phyloP scores from a whole-genome alignment of 257 asterid species.

The Lantana camara region DNA sequence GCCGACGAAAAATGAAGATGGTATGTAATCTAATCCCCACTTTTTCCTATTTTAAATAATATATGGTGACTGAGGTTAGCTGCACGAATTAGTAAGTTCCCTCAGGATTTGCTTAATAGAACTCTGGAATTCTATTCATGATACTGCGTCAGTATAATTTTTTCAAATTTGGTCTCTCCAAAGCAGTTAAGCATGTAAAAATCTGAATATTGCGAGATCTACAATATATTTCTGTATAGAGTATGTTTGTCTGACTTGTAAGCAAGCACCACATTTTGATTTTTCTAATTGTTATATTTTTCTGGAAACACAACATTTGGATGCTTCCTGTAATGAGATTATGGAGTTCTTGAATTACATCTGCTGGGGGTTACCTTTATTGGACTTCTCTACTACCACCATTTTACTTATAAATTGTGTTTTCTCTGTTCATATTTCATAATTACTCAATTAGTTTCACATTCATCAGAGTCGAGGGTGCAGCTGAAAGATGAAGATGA shows the following conservation, averaged over 20 bases:
- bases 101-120: slow-evolving; percentile 4
- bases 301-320: not conserved
- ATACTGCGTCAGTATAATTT: not conserved
- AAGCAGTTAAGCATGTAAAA: slow-evolving; percentile 14
- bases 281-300: not conserved
- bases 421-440: slow-evolving; percentile 15
- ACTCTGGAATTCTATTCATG: slow-evolving; percentile 13
- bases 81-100: slow-evolving; percentile 16
- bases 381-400: slow-evolving; percentile 11
- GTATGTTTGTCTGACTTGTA: slow-evolving; percentile 10
- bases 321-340: slow-evolving; percentile 17
- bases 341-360: not conserved
- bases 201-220: slow-evolving; percentile 24
- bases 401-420: slow-evolving; percentile 1
- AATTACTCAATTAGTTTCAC: slow-evolving; percentile 29
- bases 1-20: slow-evolving; percentile 77
- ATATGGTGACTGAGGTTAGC: slow-evolving; percentile 24
- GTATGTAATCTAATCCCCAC: slow-evolving; percentile 41
- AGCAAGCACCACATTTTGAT: slow-evolving; percentile 21
- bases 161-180: slow-evolving; percentile 15
- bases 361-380: slow-evolving; percentile 1
- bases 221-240: not conserved
- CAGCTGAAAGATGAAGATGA: slow-evolving; percentile 45
- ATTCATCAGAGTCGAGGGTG: slow-evolving; percentile 37
- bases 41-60: slow-evolving; percentile 23